phyloP scores from a whole-genome alignment of 202 grass and related monocot species.

The Dendrocalamus latiflorus region DNA sequence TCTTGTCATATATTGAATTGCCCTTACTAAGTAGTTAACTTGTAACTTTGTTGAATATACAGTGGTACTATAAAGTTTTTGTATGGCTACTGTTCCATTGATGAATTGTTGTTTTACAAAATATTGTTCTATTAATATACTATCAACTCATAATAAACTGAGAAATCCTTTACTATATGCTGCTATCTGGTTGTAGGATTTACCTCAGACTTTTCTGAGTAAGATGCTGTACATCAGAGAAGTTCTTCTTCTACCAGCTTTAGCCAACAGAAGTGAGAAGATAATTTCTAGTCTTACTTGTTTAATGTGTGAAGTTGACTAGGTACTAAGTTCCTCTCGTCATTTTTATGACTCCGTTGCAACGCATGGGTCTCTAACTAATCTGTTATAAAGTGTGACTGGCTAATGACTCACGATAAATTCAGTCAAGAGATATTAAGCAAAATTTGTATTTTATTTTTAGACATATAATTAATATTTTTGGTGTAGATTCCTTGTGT shows the following conservation, averaged over 20 bases:
- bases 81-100: background rate
- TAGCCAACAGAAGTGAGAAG: slow-evolving; percentile 74
- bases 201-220: slow-evolving; percentile 72
- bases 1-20: background rate
- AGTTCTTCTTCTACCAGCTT: slow-evolving; percentile 71
- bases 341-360: no score
- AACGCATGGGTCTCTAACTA: no score
- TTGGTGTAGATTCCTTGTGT: no score
- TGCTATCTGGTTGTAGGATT: slow-evolving; percentile 49
- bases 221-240: slow-evolving; percentile 88
- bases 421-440: no score
- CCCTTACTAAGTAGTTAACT: background rate
- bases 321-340: slow-evolving; percentile 78
- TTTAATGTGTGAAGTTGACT: slow-evolving; percentile 91
- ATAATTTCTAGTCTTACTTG: slow-evolving; percentile 67
- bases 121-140: no score
- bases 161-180: no score
- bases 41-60: background rate
- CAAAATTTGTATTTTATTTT: no score
- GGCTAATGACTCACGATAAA: no score
- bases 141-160: no score
- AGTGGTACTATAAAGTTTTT: background rate
- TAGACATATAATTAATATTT: no score
- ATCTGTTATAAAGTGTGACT: no score
- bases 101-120: background rate